phyloP scores from a whole-genome alignment of 306 rosid genomes.

The Trichosanthes cucumerina region DNA sequence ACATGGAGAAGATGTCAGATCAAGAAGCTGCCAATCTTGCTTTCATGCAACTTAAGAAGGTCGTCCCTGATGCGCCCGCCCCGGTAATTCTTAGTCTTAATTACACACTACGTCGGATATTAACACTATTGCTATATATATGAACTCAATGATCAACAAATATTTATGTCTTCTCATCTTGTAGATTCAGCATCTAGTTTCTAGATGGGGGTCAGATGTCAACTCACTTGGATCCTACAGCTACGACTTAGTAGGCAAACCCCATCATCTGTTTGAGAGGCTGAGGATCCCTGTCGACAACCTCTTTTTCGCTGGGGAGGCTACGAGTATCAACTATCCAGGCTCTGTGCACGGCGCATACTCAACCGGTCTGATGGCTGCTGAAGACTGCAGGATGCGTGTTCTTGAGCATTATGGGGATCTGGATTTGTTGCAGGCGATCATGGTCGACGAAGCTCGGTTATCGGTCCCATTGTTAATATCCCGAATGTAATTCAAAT shows the following conservation, averaged over 20 bases:
- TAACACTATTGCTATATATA: neutral
- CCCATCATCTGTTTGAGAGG: constrained; percentile 83
- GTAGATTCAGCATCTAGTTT: constrained; percentile 89
- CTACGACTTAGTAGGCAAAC: constrained; percentile 73
- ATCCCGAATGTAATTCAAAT: constrained; percentile 52
- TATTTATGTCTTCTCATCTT: neutral
- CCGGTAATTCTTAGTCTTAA: constrained; percentile 42
- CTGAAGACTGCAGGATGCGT: constrained; percentile 97
- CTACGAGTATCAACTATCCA: constrained; percentile 57
- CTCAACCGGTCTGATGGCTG: constrained; percentile 87
- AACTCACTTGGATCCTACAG: constrained; percentile 87
- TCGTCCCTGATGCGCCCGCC: constrained; percentile 80
- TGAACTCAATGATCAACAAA: neutral
- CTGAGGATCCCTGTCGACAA: constrained; percentile 86
- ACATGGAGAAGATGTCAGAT: constrained; percentile 96
- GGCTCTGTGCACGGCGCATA: constrained; percentile 98
- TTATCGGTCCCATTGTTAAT: constrained; percentile 61
- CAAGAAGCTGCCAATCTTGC: constrained; percentile 91
- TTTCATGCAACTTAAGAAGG: constrained; percentile 65
- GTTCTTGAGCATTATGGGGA: constrained; percentile 86
- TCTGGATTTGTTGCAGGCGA: constrained; percentile 69
- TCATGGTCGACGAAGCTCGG: constrained; percentile 56
- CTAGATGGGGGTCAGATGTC: constrained; percentile 78
- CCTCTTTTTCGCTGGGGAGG: constrained; percentile 97
- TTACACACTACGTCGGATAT: neutral